phyloP scores from a whole-genome alignment of 805 yeast species.

The Candida lessepsii region DNA sequence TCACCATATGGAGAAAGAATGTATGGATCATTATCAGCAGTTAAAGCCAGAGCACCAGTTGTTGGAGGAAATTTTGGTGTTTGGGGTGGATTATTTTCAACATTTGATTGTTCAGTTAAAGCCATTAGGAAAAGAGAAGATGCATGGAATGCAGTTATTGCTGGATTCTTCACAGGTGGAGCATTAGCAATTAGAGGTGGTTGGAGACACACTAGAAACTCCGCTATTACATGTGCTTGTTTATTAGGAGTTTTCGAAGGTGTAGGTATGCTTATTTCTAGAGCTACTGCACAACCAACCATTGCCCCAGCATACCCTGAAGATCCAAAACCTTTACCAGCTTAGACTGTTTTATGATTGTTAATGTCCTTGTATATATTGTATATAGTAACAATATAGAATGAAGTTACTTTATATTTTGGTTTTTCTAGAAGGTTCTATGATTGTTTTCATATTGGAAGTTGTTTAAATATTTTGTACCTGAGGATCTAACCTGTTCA shows the following conservation, averaged over 20 bases:
- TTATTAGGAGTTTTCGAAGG: slow-evolving; percentile 96
- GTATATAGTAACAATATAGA: slow-evolving; percentile 5
- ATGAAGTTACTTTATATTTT: too few relatives aligned
- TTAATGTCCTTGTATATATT: slow-evolving; percentile 7
- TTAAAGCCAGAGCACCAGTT: slow-evolving; percentile 95
- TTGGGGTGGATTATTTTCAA: slow-evolving; percentile 98
- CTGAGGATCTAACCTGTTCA: too few relatives aligned
- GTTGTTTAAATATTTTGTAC: too few relatives aligned
- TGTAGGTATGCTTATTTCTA: slow-evolving; percentile 93
- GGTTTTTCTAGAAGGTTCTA: too few relatives aligned
- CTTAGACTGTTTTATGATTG: slow-evolving; percentile 19
- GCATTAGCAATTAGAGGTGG: slow-evolving; percentile 98
- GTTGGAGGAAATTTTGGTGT: slow-evolving; percentile 99
- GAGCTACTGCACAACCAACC: slow-evolving; percentile 77
- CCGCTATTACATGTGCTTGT: slow-evolving; percentile 97
- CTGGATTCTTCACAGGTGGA: slow-evolving; percentile 98
- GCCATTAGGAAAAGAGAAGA: slow-evolving; percentile 97
- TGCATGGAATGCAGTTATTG: slow-evolving; percentile 96
- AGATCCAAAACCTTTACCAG: slow-evolving; percentile 37
- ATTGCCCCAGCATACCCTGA: slow-evolving; percentile 47
- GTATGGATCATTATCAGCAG: slow-evolving; percentile 82
- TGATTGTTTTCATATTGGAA: too few relatives aligned
- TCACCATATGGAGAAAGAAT: slow-evolving; percentile 97
- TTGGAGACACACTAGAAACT: slow-evolving; percentile 92
- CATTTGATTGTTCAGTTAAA: slow-evolving; percentile 93